Evolutionary conservation across 805 yeast genomes (phyloP).

Genomic region (Wickerhamiella musiphila): DNA sequence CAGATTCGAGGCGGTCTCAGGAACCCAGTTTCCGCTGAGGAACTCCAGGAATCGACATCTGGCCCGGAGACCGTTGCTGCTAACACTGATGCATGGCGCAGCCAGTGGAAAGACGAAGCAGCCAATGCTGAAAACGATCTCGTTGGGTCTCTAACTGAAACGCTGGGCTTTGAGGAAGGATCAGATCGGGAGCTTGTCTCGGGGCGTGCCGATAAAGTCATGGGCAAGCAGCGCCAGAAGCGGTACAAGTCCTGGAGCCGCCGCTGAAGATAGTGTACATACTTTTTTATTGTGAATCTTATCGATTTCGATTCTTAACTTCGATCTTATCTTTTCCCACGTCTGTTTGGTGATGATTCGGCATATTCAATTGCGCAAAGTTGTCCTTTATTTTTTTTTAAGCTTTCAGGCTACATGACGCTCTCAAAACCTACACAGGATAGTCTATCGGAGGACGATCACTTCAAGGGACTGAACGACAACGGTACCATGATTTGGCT

Average conservation of each 20-base stretch:
- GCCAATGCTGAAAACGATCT: slow-evolving; percentile 4
- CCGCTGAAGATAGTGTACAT: background rate
- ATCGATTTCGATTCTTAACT: too few species aligned
- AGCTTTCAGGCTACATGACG: too few species aligned
- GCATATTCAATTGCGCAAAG: too few species aligned
- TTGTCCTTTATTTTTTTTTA: too few species aligned
- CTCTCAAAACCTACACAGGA: background rate
- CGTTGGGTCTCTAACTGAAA: slow-evolving; percentile 6
- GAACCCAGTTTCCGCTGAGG: background rate
- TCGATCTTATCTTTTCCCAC: too few species aligned
- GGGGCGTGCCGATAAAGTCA: slow-evolving; percentile 7
- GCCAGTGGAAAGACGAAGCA: background rate
- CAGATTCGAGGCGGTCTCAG: slow-evolving; percentile 18
- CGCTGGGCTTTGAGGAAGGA: slow-evolving; percentile 1
- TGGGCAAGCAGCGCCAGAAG: slow-evolving; percentile 6
- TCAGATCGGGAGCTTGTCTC: slow-evolving; percentile 1
- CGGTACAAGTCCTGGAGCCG: slow-evolving; percentile 3
- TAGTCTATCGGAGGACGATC: background rate
- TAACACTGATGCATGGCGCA: background rate
- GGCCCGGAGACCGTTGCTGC: background rate
- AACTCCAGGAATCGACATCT: background rate
- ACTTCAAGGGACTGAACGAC: slow-evolving; percentile 25
- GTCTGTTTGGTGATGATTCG: too few species aligned
- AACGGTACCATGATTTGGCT: slow-evolving; percentile 25
- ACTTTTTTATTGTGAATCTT: too few species aligned